Conservation (phyloP, 2,329 filamentous ascomycete genomes). For the Graphilbum fragrans region DNA sequence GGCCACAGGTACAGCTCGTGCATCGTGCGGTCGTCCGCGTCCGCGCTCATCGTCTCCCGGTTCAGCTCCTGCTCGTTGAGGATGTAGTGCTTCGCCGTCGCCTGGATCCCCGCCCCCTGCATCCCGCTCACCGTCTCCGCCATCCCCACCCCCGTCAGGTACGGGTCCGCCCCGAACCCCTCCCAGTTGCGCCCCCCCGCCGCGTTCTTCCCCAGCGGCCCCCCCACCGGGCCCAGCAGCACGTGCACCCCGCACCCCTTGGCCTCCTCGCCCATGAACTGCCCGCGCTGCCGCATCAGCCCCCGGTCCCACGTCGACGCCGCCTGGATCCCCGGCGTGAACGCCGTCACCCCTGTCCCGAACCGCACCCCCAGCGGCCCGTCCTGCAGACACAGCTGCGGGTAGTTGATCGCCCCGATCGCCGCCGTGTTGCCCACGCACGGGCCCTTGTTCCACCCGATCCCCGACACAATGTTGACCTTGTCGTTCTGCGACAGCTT, state of each 20-base stretch:
- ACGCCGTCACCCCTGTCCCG: conserved; percentile 59
- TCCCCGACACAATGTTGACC: conserved; percentile 65
- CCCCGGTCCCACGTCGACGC: conserved; percentile 70
- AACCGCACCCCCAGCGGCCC: conserved; percentile 67
- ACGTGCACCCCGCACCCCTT: conserved; percentile 28
- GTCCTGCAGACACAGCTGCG: conserved; percentile 67
- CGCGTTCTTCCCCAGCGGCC: conserved; percentile 60
- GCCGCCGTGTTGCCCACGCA: conserved; percentile 53
- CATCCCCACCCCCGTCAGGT: conserved; percentile 59
- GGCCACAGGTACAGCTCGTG: conserved; percentile 59
- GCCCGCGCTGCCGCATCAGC: conserved; percentile 59
- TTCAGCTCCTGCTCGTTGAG: conserved; percentile 61
- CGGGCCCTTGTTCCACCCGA: conserved; percentile 58
- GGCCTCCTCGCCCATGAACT: conserved; percentile 57
- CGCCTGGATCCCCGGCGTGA: conserved; percentile 67
- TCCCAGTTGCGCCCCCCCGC: conserved; percentile 67
- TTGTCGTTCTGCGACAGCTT: conserved; percentile 66
- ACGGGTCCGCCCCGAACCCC: conserved; percentile 58
- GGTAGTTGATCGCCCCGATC: conserved; percentile 48
- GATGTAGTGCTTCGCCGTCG: conserved; percentile 69
- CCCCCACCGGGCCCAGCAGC: conserved; percentile 41
- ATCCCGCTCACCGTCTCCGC: conserved; percentile 67
- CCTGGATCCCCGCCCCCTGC: conserved; percentile 70
- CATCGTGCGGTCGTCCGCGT: conserved; percentile 43
- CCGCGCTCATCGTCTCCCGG: conserved; percentile 41